phyloP scores from a whole-genome alignment of 2,329 filamentous ascomycete genomes.

The Epichloe sp. region DNA sequence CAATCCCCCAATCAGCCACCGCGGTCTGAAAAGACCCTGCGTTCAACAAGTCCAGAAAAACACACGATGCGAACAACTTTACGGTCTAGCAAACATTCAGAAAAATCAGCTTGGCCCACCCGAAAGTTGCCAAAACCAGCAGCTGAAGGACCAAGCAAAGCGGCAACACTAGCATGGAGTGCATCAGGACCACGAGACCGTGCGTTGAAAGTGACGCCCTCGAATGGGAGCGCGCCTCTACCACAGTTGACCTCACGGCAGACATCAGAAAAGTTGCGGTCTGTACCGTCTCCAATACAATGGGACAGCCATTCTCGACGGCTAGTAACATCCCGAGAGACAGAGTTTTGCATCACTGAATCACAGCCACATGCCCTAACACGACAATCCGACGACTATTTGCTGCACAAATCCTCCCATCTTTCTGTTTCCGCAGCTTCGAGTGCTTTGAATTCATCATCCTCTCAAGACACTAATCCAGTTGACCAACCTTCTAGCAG shows the following conservation, averaged over 20 bases:
- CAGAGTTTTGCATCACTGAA: constrained; percentile 15
- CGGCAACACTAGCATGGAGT: constrained; percentile 50
- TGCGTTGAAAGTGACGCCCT: constrained; percentile 13
- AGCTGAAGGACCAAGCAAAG: constrained; percentile 46
- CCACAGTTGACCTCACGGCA: constrained; percentile 12
- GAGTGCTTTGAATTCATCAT: constrained; percentile 33
- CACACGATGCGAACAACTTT: constrained; percentile 50
- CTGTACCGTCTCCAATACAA: constrained; percentile 22
- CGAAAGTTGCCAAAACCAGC: constrained; percentile 29
- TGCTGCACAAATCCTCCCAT: constrained; percentile 26
- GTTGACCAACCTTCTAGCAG: constrained; percentile 9
- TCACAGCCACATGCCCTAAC: constrained; percentile 16
- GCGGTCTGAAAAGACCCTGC: constrained; percentile 25
- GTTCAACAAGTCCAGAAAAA: constrained; percentile 46
- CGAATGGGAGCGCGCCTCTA: constrained; percentile 12
- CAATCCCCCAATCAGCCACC: constrained; percentile 22
- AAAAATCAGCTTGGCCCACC: constrained; percentile 26
- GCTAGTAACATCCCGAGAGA: constrained; percentile 28
- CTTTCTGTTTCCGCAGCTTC: constrained; percentile 44
- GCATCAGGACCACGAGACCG: constrained; percentile 29
- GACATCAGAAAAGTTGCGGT: constrained; percentile 21
- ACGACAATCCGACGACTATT: constrained; percentile 28
- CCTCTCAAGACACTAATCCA: constrained; percentile 12
- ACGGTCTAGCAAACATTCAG: constrained; percentile 32
- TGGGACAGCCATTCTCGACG: constrained; percentile 45